Evolutionary conservation across 179 eudicot genomes (phyloP).

Genomic region (Nepenthes alata): DNA sequence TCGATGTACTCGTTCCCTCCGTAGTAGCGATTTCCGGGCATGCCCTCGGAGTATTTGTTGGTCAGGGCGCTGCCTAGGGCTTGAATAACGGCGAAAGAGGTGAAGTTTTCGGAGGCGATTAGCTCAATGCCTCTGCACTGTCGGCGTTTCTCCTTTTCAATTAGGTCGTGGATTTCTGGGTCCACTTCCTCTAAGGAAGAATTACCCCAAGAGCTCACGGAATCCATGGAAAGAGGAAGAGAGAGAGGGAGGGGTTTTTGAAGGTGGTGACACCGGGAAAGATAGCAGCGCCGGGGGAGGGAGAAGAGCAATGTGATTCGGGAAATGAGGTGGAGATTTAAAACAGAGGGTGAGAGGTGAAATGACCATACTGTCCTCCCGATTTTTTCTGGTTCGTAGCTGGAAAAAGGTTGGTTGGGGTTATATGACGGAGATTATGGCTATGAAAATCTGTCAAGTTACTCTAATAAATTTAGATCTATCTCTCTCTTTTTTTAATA

Average conservation of each 20-base stretch:
- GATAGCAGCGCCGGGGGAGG: neutral
- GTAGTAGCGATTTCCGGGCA: constrained; percentile 83
- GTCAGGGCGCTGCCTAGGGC: constrained; percentile 76
- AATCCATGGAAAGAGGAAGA: constrained; percentile 34
- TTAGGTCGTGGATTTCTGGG: constrained; percentile 71
- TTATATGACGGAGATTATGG: no score
- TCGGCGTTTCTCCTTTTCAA: constrained; percentile 75
- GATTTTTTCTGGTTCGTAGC: no score
- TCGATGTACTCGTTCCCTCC: constrained; percentile 87
- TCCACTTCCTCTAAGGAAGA: constrained; percentile 41
- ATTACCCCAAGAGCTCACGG: constrained; percentile 70
- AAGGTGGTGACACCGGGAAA: neutral
- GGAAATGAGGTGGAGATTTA: constrained; percentile 19
- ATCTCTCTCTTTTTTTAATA: no score
- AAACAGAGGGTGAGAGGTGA: neutral
- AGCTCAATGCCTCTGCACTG: constrained; percentile 77
- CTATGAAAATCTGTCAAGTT: no score
- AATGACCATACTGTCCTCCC: no score
- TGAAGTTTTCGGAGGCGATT: constrained; percentile 94
- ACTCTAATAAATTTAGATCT: no score
- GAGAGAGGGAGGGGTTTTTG: neutral
- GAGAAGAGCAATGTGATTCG: constrained; percentile 12
- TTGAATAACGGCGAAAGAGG: constrained; percentile 79
- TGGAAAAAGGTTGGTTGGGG: no score
- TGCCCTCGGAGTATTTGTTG: constrained; percentile 91